Base-by-base conservation (phyloP, 1,139 yeast genomes). In the Trichomonascaceae sp. region DNA sequence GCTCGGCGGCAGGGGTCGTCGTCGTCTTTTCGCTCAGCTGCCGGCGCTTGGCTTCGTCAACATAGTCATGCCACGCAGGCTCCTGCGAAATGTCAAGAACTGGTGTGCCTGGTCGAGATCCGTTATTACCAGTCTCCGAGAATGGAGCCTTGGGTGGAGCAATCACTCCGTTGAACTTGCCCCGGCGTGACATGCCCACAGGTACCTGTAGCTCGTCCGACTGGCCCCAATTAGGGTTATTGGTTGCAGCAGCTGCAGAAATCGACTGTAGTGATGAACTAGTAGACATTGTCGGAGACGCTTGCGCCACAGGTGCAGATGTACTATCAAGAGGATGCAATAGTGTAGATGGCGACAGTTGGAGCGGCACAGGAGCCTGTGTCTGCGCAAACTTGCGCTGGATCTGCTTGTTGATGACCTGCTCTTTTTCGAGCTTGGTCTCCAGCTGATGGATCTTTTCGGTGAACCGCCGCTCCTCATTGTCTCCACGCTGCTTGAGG, bases 401-500 rank as follows among this genome's bases (percentile, higher is more conserved):
- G 43, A 49, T 37, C 22, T 50, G 55, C 25, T 41, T 32, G 29
- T 35, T 38, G 28, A 44, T 38, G 16, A 46, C 44, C 30, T 37
- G 39, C 33, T 52, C 55, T 31, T 45, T 46, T 17, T 53, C 59
- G 16, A 52, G 45, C 17, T 40, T 39, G 5, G 44, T 38, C 31
- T 54, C 58, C 14, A 54, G 43, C 33, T 49, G 52, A 15, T 49
- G 45, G 16, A 58, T 48, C 16, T 58, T 50, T 14, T 50, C 55
- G 1, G 45, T 42, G 16, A 51, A 37, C 29, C 51, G 49, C n/a
- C 50, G 37, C 32, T 56, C 51, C 34, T 58, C 62, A 22, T 57
- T 57, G 37, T 57, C 62, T 33, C 57, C 57, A 26, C 60, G 51
- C 36, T 57, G 60, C 9, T 60, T 45, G 33, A 58, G 40, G 1